A percentile compares a stretch with the other conserved stretches of the same genome.
These are phyloP conservation scores for Escovopsis weberi DNA, from an alignment of 2,329 filamentous ascomycete genomes.

Conservation along the genomic window DNA sequence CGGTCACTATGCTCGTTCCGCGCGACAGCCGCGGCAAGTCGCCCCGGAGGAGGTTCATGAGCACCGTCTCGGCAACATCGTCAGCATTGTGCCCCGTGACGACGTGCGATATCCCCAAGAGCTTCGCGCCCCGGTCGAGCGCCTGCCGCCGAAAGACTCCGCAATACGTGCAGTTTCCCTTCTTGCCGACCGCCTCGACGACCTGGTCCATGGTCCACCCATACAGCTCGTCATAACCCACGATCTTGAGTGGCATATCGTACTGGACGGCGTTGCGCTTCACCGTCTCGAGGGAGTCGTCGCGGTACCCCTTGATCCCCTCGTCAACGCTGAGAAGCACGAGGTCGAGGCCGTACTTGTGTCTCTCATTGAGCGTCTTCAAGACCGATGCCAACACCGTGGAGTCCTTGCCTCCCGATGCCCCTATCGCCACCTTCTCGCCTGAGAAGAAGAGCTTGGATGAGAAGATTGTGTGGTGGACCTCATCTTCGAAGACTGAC, in stretches of 20 bases:
- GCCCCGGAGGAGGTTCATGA: slow-evolving; percentile 91
- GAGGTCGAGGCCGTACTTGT: slow-evolving; percentile 74
- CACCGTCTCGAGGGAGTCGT: slow-evolving; percentile 91
- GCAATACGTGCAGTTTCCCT: slow-evolving; percentile 98
- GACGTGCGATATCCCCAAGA: slow-evolving; percentile 78
- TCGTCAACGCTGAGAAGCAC: slow-evolving; percentile 88
- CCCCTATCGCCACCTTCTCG: slow-evolving; percentile 84
- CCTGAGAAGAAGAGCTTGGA: slow-evolving; percentile 70
- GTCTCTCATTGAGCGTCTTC: slow-evolving; percentile 83
- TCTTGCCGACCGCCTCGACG: slow-evolving; percentile 90
- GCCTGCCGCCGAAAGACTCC: slow-evolving; percentile 92
- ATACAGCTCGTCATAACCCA: slow-evolving; percentile 87
- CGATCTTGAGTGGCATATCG: slow-evolving; percentile 77
- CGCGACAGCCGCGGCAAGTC: slow-evolving; percentile 77
- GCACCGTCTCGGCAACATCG: slow-evolving; percentile 88
- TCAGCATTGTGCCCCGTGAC: slow-evolving; percentile 97
- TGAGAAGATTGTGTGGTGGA: slow-evolving; percentile 79
- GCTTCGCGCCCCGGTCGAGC: slow-evolving; percentile 78
- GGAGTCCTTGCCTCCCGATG: slow-evolving; percentile 93
- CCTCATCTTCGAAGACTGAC: slow-evolving; percentile 74
- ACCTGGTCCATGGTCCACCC: slow-evolving; percentile 99
- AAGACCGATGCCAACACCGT: slow-evolving; percentile 90
- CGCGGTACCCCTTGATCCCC: slow-evolving; percentile 91
- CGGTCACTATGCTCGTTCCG: slow-evolving; percentile 81
- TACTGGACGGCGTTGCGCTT: slow-evolving; percentile 89